A percentile compares a stretch with the other conserved stretches of the same genome.
These are phyloP conservation scores for Helichrysum umbraculigerum DNA, from an alignment of 129 eudicot genomes.

Conservation along the genomic window DNA sequence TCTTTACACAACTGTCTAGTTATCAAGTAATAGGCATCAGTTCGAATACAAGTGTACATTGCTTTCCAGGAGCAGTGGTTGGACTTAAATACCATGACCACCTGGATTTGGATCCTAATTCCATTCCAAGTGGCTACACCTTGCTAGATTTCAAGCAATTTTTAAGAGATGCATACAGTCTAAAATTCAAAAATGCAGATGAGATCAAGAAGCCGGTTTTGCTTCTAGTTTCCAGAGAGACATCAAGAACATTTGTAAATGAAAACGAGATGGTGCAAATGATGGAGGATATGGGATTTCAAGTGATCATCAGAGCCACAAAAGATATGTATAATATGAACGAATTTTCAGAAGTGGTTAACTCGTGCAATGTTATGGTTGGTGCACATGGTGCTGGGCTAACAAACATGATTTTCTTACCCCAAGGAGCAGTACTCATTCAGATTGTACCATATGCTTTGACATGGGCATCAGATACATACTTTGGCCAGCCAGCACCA, in stretches of 20 bases:
- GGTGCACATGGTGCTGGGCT: conserved; percentile 71
- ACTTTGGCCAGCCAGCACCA: conserved; percentile 44
- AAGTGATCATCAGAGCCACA: conserved; percentile 24
- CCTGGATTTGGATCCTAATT: conserved; percentile 36
- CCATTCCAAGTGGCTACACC: conserved; percentile 38
- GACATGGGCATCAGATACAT: conserved; percentile 42
- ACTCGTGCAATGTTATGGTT: conserved; percentile 54
- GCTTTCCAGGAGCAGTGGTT: conserved; percentile 52
- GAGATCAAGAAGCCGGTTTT: conserved; percentile 37
- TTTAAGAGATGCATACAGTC: conserved; percentile 34
- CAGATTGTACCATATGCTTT: conserved; percentile 52
- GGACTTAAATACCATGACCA: conserved; percentile 51
- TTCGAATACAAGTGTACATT: conserved; percentile 37
- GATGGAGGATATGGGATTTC: conserved; percentile 49
- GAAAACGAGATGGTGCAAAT: conserved; percentile 44
- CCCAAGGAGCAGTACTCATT: conserved; percentile 44
- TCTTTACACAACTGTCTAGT: conserved; percentile 29
- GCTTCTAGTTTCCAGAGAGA: conserved; percentile 45
- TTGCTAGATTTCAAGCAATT: conserved; percentile 45
- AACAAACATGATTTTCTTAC: conserved; percentile 46
- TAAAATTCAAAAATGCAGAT: conserved; percentile 22
- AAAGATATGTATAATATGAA: conserved; percentile 29
- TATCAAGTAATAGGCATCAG: conserved; percentile 31
- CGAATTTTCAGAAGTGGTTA: conserved; percentile 41
- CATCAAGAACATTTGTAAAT: conserved; percentile 42